phyloP scores from a whole-genome alignment of 2,329 filamentous ascomycete genomes.

The Exophiala lecanii-corni region DNA sequence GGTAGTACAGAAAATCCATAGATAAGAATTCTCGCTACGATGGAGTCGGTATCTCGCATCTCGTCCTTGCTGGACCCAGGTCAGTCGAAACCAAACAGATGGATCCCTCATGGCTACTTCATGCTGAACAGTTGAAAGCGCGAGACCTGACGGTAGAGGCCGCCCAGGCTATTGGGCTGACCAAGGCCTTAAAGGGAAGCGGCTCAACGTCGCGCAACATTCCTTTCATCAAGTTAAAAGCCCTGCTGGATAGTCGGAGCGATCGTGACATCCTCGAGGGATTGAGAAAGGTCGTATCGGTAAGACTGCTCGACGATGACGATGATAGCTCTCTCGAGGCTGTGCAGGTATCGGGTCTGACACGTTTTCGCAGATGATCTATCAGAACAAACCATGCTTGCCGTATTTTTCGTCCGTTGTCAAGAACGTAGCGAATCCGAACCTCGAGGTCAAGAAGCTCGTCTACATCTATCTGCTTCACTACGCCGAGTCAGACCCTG shows the following conservation, averaged over 20 bases:
- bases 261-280: constrained; percentile 92
- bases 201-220: constrained; percentile 60
- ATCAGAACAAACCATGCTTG: constrained; percentile 78
- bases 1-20: too few species aligned
- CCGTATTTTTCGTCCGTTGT: constrained; percentile 97
- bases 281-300: constrained; percentile 78
- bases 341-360: too few species aligned
- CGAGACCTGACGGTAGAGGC: constrained; percentile 97
- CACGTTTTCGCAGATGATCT: constrained; percentile 80
- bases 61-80: constrained; percentile 92
- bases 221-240: constrained; percentile 82
- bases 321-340: too few species aligned
- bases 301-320: too few species aligned
- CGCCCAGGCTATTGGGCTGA: constrained; percentile 73
- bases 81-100: constrained; percentile 35
- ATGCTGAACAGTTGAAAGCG: constrained; percentile 52
- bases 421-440: constrained; percentile 94
- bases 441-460: constrained; percentile 92
- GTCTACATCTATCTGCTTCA: constrained; percentile 98
- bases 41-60: constrained; percentile 96
- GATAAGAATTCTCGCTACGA: constrained; percentile 44
- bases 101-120: constrained; percentile 20
- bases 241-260: constrained; percentile 86
- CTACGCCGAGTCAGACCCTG: constrained; percentile 92
- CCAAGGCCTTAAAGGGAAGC: constrained; percentile 48